Percentiles rank a stretch among this genome's conserved stretches.
phyloP scores from a whole-genome alignment of 495 filamentous ascomycete genomes.

The Penicillium daleae region DNA sequence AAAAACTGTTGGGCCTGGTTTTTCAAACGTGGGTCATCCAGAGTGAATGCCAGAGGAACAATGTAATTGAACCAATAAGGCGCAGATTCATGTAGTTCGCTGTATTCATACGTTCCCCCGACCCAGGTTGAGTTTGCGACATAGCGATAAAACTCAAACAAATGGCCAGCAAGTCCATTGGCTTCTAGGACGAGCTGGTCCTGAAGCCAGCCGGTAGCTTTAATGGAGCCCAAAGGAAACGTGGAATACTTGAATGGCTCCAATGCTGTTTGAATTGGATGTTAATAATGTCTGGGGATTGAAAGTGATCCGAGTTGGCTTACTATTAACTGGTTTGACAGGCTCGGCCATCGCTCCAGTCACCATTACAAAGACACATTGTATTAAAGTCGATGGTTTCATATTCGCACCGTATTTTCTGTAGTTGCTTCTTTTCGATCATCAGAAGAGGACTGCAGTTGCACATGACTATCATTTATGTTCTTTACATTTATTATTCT shows the following conservation, averaged over 20 bases:
- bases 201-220: constrained; percentile 62
- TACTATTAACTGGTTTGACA: background rate
- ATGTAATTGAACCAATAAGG: constrained; percentile 72
- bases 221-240: constrained; percentile 61
- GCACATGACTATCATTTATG: too few species aligned
- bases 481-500: background rate
- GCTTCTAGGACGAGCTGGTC: constrained; percentile 57
- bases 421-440: too few species aligned
- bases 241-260: constrained; percentile 48
- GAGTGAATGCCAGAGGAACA: constrained; percentile 63
- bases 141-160: constrained; percentile 62
- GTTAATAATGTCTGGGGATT: background rate
- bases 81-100: constrained; percentile 58
- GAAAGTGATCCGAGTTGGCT: background rate
- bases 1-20: constrained; percentile 52
- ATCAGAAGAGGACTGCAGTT: too few species aligned
- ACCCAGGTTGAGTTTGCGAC: constrained; percentile 60
- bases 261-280: constrained; percentile 22
- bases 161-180: constrained; percentile 61
- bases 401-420: background rate
- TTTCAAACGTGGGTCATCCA: constrained; percentile 59
- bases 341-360: background rate
- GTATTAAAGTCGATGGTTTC: background rate
- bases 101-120: constrained; percentile 61
- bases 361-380: background rate